These are phyloP conservation scores for Aspergillus neotritici DNA, from an alignment of 2,329 filamentous ascomycete species.

Conservation along the genomic window DNA sequence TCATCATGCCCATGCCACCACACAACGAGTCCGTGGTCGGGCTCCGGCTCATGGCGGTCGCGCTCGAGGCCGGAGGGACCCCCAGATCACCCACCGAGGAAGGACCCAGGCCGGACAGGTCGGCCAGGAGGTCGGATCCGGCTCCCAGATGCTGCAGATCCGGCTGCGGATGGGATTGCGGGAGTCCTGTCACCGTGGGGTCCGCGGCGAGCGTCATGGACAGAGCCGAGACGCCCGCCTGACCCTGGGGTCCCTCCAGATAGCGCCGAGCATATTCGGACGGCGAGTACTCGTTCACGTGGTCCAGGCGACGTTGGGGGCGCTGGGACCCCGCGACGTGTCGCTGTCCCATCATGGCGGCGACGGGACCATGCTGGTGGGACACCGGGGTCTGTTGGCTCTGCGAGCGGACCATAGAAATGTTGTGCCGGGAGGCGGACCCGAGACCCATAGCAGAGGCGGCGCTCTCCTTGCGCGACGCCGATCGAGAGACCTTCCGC, in stretches of 20 bases:
- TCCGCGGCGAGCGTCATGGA: constrained; percentile 21
- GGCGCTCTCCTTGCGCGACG: constrained; percentile 22
- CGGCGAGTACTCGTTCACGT: constrained; percentile 40
- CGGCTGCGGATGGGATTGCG: constrained; percentile 11
- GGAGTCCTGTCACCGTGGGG: constrained; percentile 21
- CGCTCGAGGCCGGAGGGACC: constrained; percentile 20
- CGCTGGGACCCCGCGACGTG: constrained; percentile 28
- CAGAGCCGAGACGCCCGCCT: constrained; percentile 18
- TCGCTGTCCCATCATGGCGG: constrained; percentile 24
- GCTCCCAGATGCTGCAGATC: constrained; percentile 21
- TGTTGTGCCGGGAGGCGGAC: constrained; percentile 28
- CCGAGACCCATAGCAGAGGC: constrained; percentile 21
- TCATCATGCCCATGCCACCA: constrained; percentile 40
- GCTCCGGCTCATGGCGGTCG: constrained; percentile 42
- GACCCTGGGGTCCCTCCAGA: constrained; percentile 27
- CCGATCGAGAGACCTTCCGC: constrained; percentile 21
- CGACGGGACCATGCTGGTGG: constrained; percentile 22
- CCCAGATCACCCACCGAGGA: constrained; percentile 20
- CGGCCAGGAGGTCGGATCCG: constrained; percentile 10
- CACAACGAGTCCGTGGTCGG: constrained; percentile 43
- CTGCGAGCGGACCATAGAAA: constrained; percentile 35
- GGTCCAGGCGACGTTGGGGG: constrained; percentile 26
- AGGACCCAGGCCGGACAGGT: constrained; percentile 4
- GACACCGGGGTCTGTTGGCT: constrained; percentile 34
- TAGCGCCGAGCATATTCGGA: constrained; percentile 37